These are phyloP conservation scores for Beauveria scarabaeidicola DNA, from an alignment of 2,329 filamentous ascomycete genomes.

Conservation along the genomic window DNA sequence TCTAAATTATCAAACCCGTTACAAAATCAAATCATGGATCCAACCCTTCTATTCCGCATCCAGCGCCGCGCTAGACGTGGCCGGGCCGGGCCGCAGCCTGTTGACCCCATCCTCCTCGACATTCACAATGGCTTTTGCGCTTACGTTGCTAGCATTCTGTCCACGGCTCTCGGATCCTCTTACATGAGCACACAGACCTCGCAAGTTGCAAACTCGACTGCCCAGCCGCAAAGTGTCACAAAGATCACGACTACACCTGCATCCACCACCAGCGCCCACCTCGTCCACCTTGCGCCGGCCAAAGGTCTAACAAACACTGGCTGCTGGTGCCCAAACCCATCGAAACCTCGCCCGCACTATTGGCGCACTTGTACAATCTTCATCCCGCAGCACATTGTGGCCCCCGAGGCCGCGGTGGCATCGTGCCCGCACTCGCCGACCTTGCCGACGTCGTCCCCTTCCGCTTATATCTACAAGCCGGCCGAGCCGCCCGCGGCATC, in stretches of 20 bases:
- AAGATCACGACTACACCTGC: not conserved
- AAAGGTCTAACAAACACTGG: not conserved
- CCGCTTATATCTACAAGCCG: not conserved
- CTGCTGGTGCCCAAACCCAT: slow-evolving; percentile 10
- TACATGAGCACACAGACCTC: not conserved
- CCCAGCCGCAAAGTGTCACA: not conserved
- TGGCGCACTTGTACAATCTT: slow-evolving; percentile 9
- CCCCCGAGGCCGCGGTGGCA: not conserved
- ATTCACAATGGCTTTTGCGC: slow-evolving; percentile 7
- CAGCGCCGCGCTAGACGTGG: not conserved
- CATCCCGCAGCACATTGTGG: slow-evolving; percentile 4
- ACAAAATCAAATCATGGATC: not conserved
- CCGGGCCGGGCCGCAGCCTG: not conserved
- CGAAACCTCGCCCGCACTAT: not conserved
- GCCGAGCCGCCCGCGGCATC: not conserved
- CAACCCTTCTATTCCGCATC: not conserved
- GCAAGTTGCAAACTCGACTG: not conserved
- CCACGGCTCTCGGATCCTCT: not conserved
- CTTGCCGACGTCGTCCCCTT: not conserved
- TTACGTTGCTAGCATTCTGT: slow-evolving; percentile 1
- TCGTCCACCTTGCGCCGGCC: slow-evolving; percentile 4
- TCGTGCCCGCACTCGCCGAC: slow-evolving; percentile 1
- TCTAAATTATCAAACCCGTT: not conserved
- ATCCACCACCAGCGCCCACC: not conserved
- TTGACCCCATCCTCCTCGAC: slow-evolving; percentile 1